Base-by-base conservation (phyloP, 768 basidiomycete species). In the Chiua virens region DNA sequence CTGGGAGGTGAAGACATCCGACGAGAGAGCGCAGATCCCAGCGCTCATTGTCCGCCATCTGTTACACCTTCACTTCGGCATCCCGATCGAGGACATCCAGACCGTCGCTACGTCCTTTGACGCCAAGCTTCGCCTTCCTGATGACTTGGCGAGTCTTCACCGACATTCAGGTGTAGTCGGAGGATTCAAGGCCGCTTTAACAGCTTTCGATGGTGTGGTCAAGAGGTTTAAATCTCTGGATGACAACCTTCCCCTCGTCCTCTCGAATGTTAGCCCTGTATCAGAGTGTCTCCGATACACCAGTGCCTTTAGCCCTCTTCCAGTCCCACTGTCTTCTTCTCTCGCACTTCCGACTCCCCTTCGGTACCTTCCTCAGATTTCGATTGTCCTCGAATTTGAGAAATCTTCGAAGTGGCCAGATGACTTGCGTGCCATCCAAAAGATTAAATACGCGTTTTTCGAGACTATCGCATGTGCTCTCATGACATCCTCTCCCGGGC, bases 381-480 rank as follows among this genome's bases (percentile, higher is more conserved):
- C 88, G 14, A 72, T 93, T 42, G 67, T 93, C 21, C 69, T 98
- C 28, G 89, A 95, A 66, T 97, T 98, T 60, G 96, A 98, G 65
- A 89, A 87, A 54, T 96, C 93, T 0, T 84, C 87, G 0, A 81
- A 82, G 54, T 99, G 97, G 97, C 96, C 97, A 0, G 95, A 98
- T 62, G 93, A 98, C 57, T 78, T 98, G 5, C 78, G 76, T 17
- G 93, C 94, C 0, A 89, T 98, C 42, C 96, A 97, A 67, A 92
- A 92, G 55, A 86, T 93, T 69, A 98, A 98, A 67, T 74, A 96
- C 1, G 96, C 95, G 0, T 88, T 98, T 65, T 82, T 98, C 54
- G 90, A 93, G 63, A 81, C 83, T 36, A 76, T 98, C 8, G 92
- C 87, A 2, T 73, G 75, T 18, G 75, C 77, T 1, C 74, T 97